Base-by-base conservation (phyloP, 345 rosid species). In the Microthlaspi erraticum region DNA sequence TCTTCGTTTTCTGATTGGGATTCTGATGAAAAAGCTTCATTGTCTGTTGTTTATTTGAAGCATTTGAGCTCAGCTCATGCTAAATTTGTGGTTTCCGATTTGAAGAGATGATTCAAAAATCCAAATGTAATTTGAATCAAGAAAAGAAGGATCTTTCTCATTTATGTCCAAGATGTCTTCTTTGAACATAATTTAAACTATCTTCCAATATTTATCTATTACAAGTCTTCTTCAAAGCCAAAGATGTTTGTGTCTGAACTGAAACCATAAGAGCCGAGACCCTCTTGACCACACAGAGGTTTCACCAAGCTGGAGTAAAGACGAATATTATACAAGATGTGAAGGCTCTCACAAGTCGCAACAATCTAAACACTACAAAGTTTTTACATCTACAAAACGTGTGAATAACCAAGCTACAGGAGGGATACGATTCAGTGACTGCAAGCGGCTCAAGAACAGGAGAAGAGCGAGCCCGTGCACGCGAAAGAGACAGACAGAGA, bases 351-450 rank as follows among this genome's bases (percentile, higher is more conserved):
- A 75, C 70, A 46, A 46, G 70, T 36, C 31, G 29, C 44, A 54
- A 61, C 58, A 60, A 53, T 53, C 73, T 74, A 68, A 62, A 60
- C 18, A 32, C 68, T 74, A 59, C 20, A 52, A 61, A 61, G 75
- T 55, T 55, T 49, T 37, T 69, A 69, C 79, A 69, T 66, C 71
- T 68, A 73, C 66, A 75, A 75, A 55, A 76, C 71, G 60, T 75
- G 71, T 69, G 54, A 41, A 48, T 44, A 56, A 56, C 10, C 41
- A 69, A 75, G 79, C 79, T 2, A 74, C 78, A 74, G 68, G 73
- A 66, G 73, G 63, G 78, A 66, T 43, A 26, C 50, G 68, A 61
- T 51, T 23, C n/a, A 42, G 73, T 33, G 14, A 66, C 12, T 8
- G 68, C 65, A 63, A 11, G 60, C 45, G 13, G 43, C 65, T 55